Percentiles rank a stretch among this genome's conserved stretches.
Conservation (phyloP, 2,329 filamentous ascomycete species). For the Fusarium sp. region DNA sequence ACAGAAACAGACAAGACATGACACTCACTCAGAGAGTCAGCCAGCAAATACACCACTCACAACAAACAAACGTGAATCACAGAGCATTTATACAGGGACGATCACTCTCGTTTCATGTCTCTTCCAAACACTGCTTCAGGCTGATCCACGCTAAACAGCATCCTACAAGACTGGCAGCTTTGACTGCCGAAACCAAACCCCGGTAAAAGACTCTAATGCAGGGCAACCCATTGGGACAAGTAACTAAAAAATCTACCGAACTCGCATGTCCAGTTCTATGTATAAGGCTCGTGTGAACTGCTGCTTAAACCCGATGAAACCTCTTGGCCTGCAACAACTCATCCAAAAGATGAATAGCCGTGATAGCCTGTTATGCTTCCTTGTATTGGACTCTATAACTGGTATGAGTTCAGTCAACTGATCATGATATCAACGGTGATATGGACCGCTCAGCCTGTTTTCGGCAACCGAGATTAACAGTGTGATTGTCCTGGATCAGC, state of each 20-base stretch:
- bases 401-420: background rate
- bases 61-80: background rate
- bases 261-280: background rate
- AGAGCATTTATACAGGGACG: background rate
- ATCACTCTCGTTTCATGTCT: background rate
- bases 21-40: background rate
- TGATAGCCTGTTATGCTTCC: constrained; percentile 3
- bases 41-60: background rate
- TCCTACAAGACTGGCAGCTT: background rate
- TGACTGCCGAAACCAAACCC: constrained; percentile 18
- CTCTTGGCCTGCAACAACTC: background rate
- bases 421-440: background rate
- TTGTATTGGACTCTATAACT: background rate
- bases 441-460: background rate
- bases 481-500: background rate
- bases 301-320: background rate
- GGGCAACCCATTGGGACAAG: constrained; percentile 4
- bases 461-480: constrained; percentile 8
- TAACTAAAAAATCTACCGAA: constrained; percentile 1
- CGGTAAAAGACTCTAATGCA: constrained; percentile 6
- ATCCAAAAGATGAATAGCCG: background rate
- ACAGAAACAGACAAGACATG: background rate
- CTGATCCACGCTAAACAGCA: background rate
- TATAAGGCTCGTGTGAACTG: background rate
- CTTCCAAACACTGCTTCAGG: background rate